A percentile compares a stretch with the other conserved stretches of the same genome.
phyloP scores from a whole-genome alignment of 225 moss, liverwort and hornwort species.

The Pseudoscleropodium purum region DNA sequence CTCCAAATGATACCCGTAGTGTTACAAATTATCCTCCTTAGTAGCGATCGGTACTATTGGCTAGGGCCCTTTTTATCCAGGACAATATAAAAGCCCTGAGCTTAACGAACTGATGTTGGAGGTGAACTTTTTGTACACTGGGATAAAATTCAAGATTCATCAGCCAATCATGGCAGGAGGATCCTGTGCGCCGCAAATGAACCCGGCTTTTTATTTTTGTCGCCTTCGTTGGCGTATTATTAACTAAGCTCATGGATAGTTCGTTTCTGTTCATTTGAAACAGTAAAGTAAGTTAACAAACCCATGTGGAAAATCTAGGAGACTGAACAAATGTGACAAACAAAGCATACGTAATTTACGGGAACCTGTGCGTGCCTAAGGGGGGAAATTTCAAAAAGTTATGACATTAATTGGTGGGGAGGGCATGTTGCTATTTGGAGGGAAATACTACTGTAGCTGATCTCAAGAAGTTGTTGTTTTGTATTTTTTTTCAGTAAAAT shows the following conservation, averaged over 20 bases:
- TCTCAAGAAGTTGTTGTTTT: neutral
- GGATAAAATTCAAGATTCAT: neutral
- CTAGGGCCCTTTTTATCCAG: neutral
- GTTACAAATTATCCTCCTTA: neutral
- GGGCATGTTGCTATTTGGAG: neutral
- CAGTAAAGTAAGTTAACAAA: neutral
- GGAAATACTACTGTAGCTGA: neutral
- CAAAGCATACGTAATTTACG: neutral
- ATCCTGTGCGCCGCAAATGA: neutral
- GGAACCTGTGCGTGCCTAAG: too few relatives aligned
- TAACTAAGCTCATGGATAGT: neutral
- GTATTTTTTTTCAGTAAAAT: neutral
- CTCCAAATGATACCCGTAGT: neutral
- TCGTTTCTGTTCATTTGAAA: too few relatives aligned
- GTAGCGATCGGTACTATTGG: neutral
- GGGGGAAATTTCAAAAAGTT: neutral
- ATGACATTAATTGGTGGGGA: accelerated
- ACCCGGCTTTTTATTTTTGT: neutral
- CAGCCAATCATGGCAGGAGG: neutral
- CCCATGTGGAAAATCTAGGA: neutral
- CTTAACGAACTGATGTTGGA: neutral
- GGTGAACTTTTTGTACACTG: neutral
- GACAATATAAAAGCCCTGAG: neutral
- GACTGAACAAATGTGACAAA: neutral
- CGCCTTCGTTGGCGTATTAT: neutral